Evolutionary conservation across 2,329 filamentous ascomycete genomes (phyloP), one percentile per base, ranked within the genome.

Genomic region (Colletotrichum lindemuthianum): DNA sequence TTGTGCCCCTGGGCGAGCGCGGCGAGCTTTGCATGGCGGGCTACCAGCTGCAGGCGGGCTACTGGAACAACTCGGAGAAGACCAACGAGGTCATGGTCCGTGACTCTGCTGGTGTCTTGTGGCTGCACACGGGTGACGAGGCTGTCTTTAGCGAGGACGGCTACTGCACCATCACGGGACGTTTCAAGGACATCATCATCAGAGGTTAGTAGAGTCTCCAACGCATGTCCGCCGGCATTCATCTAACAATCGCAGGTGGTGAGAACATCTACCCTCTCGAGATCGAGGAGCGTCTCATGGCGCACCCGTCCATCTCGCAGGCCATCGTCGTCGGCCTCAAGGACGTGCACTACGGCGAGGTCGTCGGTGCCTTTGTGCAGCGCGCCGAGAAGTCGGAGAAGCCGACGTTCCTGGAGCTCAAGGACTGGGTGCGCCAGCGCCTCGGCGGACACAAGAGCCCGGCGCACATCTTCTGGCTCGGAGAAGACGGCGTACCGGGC

Each of bases 171-270:
- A 92, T 93, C 69, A 93, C 90, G 0, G 90, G 91, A 1, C 81
- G 90, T 16, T 92, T 92, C 77, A 93, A 93, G 78, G 91, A 93
- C 64, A 92, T 93, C 40, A 92, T 93, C 63, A 93, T 93, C 65
- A 81, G 90, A 70, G 90, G 88, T 82, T 70, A 57, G 78, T 59
- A 40, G 34, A 10, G 37, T 13, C 11, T 9, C 47, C 8, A 6
- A 4, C 58, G n/a, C 48, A 32, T 24, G 36, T 15, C n/a, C 41
- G 12, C 13, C 15, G 8, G 54, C 32, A 13, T 10, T 10, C 47
- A 24, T 13, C 71, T 74, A 47, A 76, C 61, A 36, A n/a, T 15
- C 9, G n/a, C 52, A 84, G 87, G 90, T 59, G 90, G 90, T 51
- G 90, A 92, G 75, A 92, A 92, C 75, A 86, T 84, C 73, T 91